Evolutionary conservation across 495 filamentous ascomycete genomes (phyloP).

Genomic region (Penicillium coffeae): DNA sequence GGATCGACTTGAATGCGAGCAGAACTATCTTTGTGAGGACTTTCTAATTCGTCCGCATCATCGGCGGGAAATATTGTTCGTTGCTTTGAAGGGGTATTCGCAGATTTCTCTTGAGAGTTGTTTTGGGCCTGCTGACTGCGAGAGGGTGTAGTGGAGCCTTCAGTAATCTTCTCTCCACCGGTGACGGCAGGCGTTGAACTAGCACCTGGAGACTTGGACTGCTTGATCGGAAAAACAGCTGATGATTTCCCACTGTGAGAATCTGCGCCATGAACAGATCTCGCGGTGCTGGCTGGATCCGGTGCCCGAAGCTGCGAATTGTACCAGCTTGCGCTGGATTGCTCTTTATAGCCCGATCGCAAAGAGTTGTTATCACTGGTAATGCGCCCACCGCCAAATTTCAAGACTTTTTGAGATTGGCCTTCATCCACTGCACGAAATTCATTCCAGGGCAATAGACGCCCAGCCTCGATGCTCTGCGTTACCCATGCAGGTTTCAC

Average conservation of each 20-base stretch:
- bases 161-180: neutral
- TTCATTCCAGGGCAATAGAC: conserved; percentile 75
- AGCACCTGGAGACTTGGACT: no score
- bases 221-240: neutral
- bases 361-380: conserved; percentile 59
- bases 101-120: conserved; percentile 61
- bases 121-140: conserved; percentile 32
- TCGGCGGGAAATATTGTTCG: conserved; percentile 20
- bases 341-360: conserved; percentile 61
- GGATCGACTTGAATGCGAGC: conserved; percentile 41
- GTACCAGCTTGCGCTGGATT: conserved; percentile 76
- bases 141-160: conserved; percentile 37
- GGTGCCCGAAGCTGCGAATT: conserved; percentile 58
- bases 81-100: conserved; percentile 36
- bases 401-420: conserved; percentile 68
- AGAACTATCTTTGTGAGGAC: conserved; percentile 61
- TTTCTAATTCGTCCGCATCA: conserved; percentile 56
- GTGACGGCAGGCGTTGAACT: no score
- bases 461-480: conserved; percentile 78
- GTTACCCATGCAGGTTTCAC: conserved; percentile 96
- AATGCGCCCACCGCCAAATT: conserved; percentile 68
- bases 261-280: neutral
- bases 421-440: conserved; percentile 81
- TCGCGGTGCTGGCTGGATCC: conserved; percentile 1
- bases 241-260: neutral